Base-by-base conservation (phyloP, 1,284 basidiomycete species). In the Vanrija pseudolonga region DNA sequence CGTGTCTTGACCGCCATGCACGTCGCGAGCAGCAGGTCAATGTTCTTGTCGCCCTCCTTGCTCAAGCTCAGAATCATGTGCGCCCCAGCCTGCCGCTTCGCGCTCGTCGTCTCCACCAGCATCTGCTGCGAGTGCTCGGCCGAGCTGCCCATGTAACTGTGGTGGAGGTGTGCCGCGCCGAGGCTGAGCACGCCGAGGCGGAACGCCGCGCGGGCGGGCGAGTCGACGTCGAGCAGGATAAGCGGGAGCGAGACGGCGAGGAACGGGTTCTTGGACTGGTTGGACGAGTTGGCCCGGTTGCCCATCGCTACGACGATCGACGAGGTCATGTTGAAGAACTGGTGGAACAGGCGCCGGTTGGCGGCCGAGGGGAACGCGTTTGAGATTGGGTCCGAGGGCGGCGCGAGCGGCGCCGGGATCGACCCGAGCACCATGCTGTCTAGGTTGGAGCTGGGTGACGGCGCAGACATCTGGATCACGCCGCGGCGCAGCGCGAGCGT, bases 291-390 rank as follows among this genome's bases (percentile, higher is more conserved):
- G 18, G 47, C 23, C n/a, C 22, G 48, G 28, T 45, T 45, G 14
- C 41, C 45, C 48, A 60, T 57, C 20, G 61, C 56, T 24, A 60
- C 41, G 20, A 60, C 45, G 19, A 58, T 56, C 17, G 47, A 28
- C 23, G 45, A 51, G 7, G 61, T 60, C 9, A 43, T 41, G 24
- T 41, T 51, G 45, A 49, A 47, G 28, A 56, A 55, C 28, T 63
- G 61, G 28, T 58, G 61, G 43, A 63, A 63, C 3, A 63, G 56
- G 14, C 47, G 50, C 4, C 55, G 49, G n/a, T 53, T 55, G 15
- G 53, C 44, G 7, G 56, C 42, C 2, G 59, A 58, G 6, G 61
- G 61, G 41, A 63, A 63, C 28, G 56, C 51, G 20, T 28, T 20
- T 15, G 46, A 44, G 28, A 57, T 22, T 0, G 56, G 52, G 17